Evolutionary conservation across 2,329 filamentous ascomycete genomes (phyloP).

Genomic region (Cladobotryum mycophilum): DNA sequence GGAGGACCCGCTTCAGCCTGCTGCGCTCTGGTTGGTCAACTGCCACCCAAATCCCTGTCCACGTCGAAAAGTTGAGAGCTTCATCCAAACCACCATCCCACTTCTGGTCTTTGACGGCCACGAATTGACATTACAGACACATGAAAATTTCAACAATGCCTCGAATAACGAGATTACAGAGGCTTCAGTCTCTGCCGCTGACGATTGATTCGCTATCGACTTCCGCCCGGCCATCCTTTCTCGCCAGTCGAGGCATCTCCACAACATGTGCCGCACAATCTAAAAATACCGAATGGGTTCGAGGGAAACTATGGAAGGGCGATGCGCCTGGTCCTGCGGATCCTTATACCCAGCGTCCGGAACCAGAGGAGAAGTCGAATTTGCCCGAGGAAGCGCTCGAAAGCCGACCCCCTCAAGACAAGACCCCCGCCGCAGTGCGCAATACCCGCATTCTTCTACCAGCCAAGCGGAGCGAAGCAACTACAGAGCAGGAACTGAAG

Average conservation of each 20-base stretch:
- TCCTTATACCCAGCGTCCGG: constrained; percentile 30
- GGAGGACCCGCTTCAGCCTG: constrained; percentile 17
- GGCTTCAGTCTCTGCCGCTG: constrained; percentile 26
- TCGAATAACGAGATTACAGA: constrained; percentile 35
- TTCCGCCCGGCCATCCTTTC: constrained; percentile 22
- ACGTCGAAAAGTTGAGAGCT: constrained; percentile 15
- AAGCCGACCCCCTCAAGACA: constrained; percentile 14
- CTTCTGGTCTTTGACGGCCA: background rate
- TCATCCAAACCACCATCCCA: background rate
- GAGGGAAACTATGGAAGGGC: constrained; percentile 35
- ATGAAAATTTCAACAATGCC: constrained; percentile 29
- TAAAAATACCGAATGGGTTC: constrained; percentile 33
- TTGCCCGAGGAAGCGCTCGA: constrained; percentile 27
- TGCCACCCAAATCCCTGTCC: background rate
- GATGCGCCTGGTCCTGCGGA: constrained; percentile 33
- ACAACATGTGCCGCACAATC: constrained; percentile 26
- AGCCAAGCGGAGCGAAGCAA: constrained; percentile 27
- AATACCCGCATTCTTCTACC: constrained; percentile 28
- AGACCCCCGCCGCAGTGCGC: constrained; percentile 21
- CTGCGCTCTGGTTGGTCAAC: constrained; percentile 20
- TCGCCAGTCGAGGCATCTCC: constrained; percentile 26
- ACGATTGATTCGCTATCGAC: constrained; percentile 17
- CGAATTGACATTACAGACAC: background rate
- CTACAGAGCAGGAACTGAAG: constrained; percentile 25
- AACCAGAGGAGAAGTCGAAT: constrained; percentile 22